Base-by-base conservation (phyloP, 768 basidiomycete genomes). In the Rhizopogon sp. region DNA sequence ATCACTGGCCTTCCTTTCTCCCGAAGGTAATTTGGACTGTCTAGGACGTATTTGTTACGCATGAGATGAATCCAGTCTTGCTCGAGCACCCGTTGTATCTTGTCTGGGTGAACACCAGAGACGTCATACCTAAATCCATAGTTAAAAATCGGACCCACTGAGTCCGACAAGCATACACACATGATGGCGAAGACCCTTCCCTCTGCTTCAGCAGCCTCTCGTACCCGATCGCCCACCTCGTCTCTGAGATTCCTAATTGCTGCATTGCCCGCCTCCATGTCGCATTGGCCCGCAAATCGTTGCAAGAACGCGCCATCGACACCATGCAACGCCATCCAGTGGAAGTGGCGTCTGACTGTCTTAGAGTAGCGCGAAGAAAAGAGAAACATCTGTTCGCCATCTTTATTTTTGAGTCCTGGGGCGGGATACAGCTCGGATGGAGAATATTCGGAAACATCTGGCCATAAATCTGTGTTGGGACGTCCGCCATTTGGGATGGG, bases 131-230 rank as follows among this genome's bases (percentile, higher is more conserved):
- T 91, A 55, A 9, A 50, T 11, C 17, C 25, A 0, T 6, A 10
- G 35, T 49, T 7, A 47, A 7, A 45, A n/a, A 53, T 58, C 40
- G 20, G 39, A 9, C 40, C 16, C 33, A 51, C 51, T 39, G 39
- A 14, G 25, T 28, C 52, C 6, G 47, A 52, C 35, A 52, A 20
- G 55, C 28, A 31, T 22, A 66, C 88, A 62, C 57, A 90, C 91
- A 93, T 93, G 58, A 92, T 87, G 10, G 90, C 86, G 68, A 84
- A 93, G 5, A 90, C 89, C 45, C 91, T 74, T 1, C 87, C 89
- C 62, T 92, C 87, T 46, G 77, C 76, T 73, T 93, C 91, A 1
- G 90, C 88, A 16, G 88, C 88, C 60, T 85, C 85, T 58, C 78
- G 73, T 16, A 93, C 90, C 10, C 78, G 74, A 54, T 87, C 78